Conservation (phyloP, 768 basidiomycete genomes). For the Rhizopogon salebrosus region DNA sequence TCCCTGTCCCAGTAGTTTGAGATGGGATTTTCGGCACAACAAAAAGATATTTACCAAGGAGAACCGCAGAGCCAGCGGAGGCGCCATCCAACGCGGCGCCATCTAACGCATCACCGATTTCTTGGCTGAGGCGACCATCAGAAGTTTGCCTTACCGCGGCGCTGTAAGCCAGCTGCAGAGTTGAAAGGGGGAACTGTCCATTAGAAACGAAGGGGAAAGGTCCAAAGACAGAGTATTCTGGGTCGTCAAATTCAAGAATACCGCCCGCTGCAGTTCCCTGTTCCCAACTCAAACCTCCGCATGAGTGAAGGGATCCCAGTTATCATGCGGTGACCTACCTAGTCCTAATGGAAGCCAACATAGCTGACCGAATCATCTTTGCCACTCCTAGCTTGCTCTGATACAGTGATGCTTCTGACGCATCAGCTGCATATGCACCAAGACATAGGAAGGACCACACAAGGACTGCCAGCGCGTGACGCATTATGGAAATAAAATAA, state of each 20-base stretch:
- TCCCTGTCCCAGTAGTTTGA: slow-evolving; percentile 1
- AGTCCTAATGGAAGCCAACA: slow-evolving; percentile 22
- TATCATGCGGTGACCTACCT: slow-evolving; percentile 9
- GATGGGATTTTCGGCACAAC: not conserved
- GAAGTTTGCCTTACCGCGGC: slow-evolving; percentile 20
- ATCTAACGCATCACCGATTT: slow-evolving; percentile 20
- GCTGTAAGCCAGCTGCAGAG: slow-evolving; percentile 21
- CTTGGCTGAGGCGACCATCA: slow-evolving; percentile 24
- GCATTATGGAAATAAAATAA: too few species aligned
- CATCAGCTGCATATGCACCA: not conserved
- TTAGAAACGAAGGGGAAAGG: slow-evolving; percentile 12
- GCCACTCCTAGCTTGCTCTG: not conserved
- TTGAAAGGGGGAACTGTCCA: slow-evolving; percentile 12
- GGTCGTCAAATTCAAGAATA: slow-evolving; percentile 18
- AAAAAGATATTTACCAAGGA: slow-evolving; percentile 12
- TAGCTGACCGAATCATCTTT: slow-evolving; percentile 12
- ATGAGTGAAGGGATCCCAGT: not conserved
- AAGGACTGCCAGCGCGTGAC: not conserved
- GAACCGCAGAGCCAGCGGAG: slow-evolving; percentile 19
- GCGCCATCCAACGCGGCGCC: slow-evolving; percentile 26
- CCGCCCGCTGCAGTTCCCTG: slow-evolving; percentile 24
- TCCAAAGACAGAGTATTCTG: slow-evolving; percentile 23
- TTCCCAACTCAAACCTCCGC: slow-evolving; percentile 19
- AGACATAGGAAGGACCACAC: not conserved
- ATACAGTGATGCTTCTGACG: slow-evolving; percentile 1